Conservation (phyloP, 2,329 filamentous ascomycete genomes). For the Talaromyces sp. region DNA sequence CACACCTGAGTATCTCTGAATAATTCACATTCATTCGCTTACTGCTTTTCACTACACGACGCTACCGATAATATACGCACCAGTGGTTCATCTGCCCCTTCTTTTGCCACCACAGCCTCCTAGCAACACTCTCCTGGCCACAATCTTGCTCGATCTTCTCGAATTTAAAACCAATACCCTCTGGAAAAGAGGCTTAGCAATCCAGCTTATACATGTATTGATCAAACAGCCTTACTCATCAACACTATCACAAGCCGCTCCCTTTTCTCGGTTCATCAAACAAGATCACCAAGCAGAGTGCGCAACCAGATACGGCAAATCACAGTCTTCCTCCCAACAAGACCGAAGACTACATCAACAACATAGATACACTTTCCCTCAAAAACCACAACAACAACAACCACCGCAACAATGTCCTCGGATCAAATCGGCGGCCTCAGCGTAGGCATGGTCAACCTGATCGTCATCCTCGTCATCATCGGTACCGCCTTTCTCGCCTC, state of each 20-base stretch:
- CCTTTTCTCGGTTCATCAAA: neutral
- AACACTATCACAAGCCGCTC: neutral
- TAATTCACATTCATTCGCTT: neutral
- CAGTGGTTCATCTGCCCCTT: neutral
- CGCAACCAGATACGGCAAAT: neutral
- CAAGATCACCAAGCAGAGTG: neutral
- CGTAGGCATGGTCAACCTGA: conserved; percentile 16
- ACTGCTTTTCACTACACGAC: neutral
- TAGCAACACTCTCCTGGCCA: too few relatives aligned
- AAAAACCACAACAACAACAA: neutral
- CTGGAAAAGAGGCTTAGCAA: neutral
- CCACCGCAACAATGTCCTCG: conserved; percentile 6
- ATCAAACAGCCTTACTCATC: neutral
- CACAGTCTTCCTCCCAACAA: neutral
- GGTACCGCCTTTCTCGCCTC: conserved; percentile 9
- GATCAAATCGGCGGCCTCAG: conserved; percentile 11
- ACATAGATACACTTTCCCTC: neutral
- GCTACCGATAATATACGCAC: neutral
- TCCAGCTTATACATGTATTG: too few relatives aligned
- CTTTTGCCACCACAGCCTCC: neutral
- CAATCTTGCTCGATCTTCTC: neutral
- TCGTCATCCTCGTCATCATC: conserved; percentile 14
- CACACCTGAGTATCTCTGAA: neutral
- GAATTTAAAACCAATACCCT: neutral
- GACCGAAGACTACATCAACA: neutral